Conservation (phyloP, 805 yeast species). For the Teunomyces cretensis region DNA sequence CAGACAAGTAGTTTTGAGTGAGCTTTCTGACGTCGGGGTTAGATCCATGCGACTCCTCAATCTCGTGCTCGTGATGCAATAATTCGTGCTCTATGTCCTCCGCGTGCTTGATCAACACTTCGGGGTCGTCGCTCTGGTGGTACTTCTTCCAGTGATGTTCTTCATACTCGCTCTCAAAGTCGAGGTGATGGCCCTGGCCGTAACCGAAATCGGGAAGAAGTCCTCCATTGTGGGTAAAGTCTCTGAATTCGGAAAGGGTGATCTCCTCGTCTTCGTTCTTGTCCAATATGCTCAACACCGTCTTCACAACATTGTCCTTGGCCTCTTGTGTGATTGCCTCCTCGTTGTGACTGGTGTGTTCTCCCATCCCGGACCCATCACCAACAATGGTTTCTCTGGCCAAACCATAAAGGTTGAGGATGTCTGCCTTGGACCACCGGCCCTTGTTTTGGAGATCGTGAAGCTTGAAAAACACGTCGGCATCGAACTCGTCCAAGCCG, state of each 20-base stretch:
- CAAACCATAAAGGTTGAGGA: conserved; percentile 79
- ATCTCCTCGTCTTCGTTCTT: conserved; percentile 64
- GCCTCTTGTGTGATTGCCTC: conserved; percentile 51
- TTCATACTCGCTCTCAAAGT: conserved; percentile 90
- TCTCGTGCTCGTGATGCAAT: conserved; percentile 82
- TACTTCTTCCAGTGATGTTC: conserved; percentile 90
- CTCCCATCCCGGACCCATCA: conserved; percentile 87
- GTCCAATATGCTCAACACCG: conserved; percentile 63
- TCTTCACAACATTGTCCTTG: conserved; percentile 52
- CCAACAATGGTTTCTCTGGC: conserved; percentile 73
- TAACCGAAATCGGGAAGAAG: conserved; percentile 88
- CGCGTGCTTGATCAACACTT: conserved; percentile 73
- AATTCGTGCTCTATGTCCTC: conserved; percentile 90
- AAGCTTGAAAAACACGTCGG: conserved; percentile 71
- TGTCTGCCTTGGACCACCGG: conserved; percentile 56
- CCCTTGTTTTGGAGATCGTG: conserved; percentile 73
- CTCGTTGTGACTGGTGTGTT: conserved; percentile 61
- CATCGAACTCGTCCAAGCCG: conserved; percentile 68
- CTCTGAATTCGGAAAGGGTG: conserved; percentile 66
- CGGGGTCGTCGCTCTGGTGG: conserved; percentile 78
- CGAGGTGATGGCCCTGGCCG: conserved; percentile 94
- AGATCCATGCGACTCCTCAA: conserved; percentile 52
- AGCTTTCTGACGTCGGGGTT: conserved; percentile 27
- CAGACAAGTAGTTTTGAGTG: conserved; percentile 29
- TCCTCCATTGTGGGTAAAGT: conserved; percentile 60